Conservation (phyloP, 805 yeast species). For the Torulaspora delbrueckii region DNA sequence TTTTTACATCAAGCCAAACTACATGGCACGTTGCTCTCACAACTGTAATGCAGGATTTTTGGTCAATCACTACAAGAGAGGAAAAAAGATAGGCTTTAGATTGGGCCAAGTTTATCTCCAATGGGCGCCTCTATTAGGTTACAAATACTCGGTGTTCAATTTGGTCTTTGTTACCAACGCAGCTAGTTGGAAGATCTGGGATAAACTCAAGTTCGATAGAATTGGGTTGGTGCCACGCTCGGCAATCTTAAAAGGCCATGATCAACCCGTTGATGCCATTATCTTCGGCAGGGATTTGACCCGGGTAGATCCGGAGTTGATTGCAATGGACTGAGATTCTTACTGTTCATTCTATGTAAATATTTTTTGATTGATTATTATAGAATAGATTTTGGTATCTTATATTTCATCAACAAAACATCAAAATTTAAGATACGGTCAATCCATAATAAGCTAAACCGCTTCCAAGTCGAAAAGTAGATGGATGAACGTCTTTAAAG, state of each 20-base stretch:
- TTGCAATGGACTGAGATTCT: conserved; percentile 6
- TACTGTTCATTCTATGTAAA: not conserved
- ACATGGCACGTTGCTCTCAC: conserved; percentile 78
- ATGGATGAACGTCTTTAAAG: not conserved
- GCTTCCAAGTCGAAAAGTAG: not conserved
- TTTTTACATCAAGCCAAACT: conserved; percentile 82
- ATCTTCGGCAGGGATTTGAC: conserved; percentile 65
- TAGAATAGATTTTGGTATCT: too few species aligned
- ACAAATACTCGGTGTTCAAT: conserved; percentile 78
- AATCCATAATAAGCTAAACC: too few species aligned
- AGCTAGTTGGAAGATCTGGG: conserved; percentile 81
- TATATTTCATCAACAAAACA: not conserved
- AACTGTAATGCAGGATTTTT: conserved; percentile 85
- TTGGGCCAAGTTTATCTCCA: conserved; percentile 61
- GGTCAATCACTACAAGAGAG: conserved; percentile 56
- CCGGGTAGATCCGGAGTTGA: conserved; percentile 24
- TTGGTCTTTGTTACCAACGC: conserved; percentile 76
- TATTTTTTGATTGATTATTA: too few species aligned
- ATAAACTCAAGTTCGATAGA: conserved; percentile 69
- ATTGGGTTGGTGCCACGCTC: conserved; percentile 74
- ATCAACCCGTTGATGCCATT: conserved; percentile 66
- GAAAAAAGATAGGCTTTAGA: conserved; percentile 62
- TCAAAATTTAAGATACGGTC: too few species aligned
- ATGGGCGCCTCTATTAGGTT: conserved; percentile 77
- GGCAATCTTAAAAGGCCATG: conserved; percentile 62